Evolutionary conservation across 805 yeast species (phyloP).

Genomic region (Myxozyma neotropica): DNA sequence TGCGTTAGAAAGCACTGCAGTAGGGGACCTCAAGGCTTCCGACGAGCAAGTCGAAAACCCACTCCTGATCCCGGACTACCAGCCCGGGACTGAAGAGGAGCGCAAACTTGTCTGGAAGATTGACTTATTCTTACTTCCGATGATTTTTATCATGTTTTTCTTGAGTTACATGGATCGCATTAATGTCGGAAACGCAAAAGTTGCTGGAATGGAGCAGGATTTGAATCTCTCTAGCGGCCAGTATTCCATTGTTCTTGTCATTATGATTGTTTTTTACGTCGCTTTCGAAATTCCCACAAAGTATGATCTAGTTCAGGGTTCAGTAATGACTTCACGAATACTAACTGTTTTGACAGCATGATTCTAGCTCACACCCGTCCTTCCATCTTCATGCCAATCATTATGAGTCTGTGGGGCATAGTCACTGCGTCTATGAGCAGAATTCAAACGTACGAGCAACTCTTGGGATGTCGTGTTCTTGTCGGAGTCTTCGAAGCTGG

Average conservation of each 20-base stretch:
- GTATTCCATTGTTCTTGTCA: conserved; percentile 50
- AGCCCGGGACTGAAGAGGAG: conserved; percentile 8
- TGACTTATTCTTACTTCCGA: conserved; percentile 51
- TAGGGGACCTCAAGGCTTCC: neutral
- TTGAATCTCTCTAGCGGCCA: conserved; percentile 47
- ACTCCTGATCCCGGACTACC: conserved; percentile 8
- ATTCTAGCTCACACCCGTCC: conserved; percentile 14
- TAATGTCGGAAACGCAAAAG: conserved; percentile 50
- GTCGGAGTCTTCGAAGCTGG: conserved; percentile 50
- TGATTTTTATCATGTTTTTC: conserved; percentile 49
- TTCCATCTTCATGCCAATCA: conserved; percentile 41
- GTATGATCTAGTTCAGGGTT: conserved; percentile 39
- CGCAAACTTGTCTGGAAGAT: conserved; percentile 43
- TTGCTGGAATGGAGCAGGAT: conserved; percentile 49
- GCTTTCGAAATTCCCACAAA: conserved; percentile 47
- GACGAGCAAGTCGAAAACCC: conserved; percentile 10
- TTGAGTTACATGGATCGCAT: conserved; percentile 40
- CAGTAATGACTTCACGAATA: conserved; percentile 43
- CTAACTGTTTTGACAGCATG: conserved; percentile 8
- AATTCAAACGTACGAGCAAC: conserved; percentile 42
- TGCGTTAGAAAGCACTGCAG: neutral
- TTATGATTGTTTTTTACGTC: conserved; percentile 43
- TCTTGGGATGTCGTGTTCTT: conserved; percentile 45
- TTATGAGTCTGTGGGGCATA: conserved; percentile 53
- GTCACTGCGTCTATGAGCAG: conserved; percentile 59